phyloP scores from a whole-genome alignment of 352 stramenopile genomes.

The Pythium dissotocum region DNA sequence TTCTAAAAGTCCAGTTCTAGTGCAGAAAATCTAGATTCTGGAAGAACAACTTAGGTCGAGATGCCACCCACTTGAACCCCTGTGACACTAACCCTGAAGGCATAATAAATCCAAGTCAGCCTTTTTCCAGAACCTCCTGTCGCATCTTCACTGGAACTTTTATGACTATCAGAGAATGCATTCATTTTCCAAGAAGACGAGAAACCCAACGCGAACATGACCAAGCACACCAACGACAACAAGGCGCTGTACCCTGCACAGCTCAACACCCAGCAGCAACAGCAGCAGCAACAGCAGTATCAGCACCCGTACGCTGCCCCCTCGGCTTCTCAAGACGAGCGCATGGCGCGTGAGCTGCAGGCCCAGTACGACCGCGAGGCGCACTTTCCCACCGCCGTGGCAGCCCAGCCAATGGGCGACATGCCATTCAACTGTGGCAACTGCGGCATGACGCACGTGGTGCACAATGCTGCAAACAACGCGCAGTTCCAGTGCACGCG shows the following conservation, averaged over 20 bases:
- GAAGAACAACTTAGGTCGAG: not conserved
- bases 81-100: not conserved
- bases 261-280: slow-evolving; percentile 12
- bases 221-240: slow-evolving; percentile 13
- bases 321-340: slow-evolving; percentile 48
- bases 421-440: slow-evolving; percentile 64
- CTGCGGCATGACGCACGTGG: slow-evolving; percentile 59
- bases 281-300: not conserved
- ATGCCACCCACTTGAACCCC: not conserved
- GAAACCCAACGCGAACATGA: slow-evolving; percentile 3
- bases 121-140: not conserved
- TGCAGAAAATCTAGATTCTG: not conserved
- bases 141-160: slow-evolving; percentile 17
- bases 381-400: slow-evolving; percentile 19
- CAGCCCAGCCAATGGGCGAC: slow-evolving; percentile 39
- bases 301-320: not conserved
- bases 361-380: slow-evolving; percentile 43
- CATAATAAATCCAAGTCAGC: not conserved
- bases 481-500: slow-evolving; percentile 60
- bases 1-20: not conserved
- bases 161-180: not conserved
- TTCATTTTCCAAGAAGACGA: slow-evolving; percentile 1
- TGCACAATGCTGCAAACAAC: slow-evolving; percentile 57
- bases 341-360: slow-evolving; percentile 58
- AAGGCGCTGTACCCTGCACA: slow-evolving; percentile 28